These are phyloP conservation scores for Amaranthus cruentus DNA, from an alignment of 148 eudicot genomes.

Conservation along the genomic window DNA sequence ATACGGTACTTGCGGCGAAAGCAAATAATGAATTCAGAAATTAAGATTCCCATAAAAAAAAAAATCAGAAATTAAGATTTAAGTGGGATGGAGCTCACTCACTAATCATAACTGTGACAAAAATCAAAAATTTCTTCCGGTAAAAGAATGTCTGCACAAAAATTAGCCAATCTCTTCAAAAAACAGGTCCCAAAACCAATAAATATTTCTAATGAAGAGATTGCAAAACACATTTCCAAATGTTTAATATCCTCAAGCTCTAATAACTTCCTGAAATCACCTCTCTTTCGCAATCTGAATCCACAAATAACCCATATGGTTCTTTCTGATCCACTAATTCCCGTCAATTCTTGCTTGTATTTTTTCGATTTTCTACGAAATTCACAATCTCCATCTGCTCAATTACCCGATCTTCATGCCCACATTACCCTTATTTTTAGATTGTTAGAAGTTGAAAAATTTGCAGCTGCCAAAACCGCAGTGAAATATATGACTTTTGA, in stretches of 20 bases:
- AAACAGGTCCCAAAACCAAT: conserved; percentile 25
- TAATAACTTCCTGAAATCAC: conserved; percentile 29
- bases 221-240: conserved; percentile 45
- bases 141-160: conserved; percentile 40
- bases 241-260: conserved; percentile 21
- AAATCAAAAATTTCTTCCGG: too few species aligned
- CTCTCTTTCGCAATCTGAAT: conserved; percentile 37
- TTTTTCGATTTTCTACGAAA: conserved; percentile 50
- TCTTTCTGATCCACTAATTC: conserved; percentile 52
- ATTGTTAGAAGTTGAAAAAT: conserved; percentile 41
- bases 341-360: conserved; percentile 40
- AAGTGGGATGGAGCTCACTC: too few species aligned
- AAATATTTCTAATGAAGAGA: conserved; percentile 30
- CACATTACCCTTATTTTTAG: conserved; percentile 51
- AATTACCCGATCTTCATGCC: conserved; percentile 41
- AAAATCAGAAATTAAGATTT: too few species aligned
- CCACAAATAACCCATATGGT: conserved; percentile 47
- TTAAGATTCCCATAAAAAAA: too few species aligned
- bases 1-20: too few species aligned
- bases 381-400: conserved; percentile 29
- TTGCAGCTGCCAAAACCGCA: conserved; percentile 46
- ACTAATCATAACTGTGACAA: too few species aligned
- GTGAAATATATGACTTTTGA: conserved; percentile 33
- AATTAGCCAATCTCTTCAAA: conserved; percentile 33
- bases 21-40: too few species aligned